Base-by-base conservation (phyloP, 164 flowering plant species). In the Brasenia schreberi region DNA sequence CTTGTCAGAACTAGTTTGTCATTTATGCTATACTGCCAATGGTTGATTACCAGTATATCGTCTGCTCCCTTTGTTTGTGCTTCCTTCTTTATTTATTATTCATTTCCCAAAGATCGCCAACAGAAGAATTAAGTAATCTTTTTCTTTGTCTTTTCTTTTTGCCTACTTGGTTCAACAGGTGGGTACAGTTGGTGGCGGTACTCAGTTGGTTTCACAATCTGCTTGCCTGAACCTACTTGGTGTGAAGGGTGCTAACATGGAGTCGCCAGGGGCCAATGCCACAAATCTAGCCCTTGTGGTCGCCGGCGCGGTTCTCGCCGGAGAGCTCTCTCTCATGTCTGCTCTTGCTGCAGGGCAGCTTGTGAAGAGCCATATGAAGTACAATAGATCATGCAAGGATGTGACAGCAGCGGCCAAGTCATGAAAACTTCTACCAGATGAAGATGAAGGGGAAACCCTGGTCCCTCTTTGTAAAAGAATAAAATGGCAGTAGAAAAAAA, bases 111-210 rank as follows among this genome's bases (percentile, higher is more conserved):
- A 42, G 12, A 27, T 43, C 65, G 19, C 43, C n/a, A 4, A 18
- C 42, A n/a, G 19, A 7, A 4, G 44, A 19, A 65, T 23, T 18
- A 23, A 23, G 43, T 64, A 52, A 12, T 52, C 18, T 33, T 7
- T 42, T 64, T 18, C 66, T 12, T 53, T 18, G 5, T 0, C 11
- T 5, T 19, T 52, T 5, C 10, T 19, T 12, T 14, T 1, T 16
- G 12, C 12, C 12, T 14, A 16, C 45, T 5, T 45, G 7, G 3
- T 71, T 19, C 68, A 42, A 19, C 75, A 86, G 96, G 96, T 89
- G 69, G 96, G 96, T 6, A 89, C 96, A 16, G 85, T 89, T 12
- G 93, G 93, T 17, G 96, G 96, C 23, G 96, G 96, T 12, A 87
- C 91, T 59, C 89, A 85, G 66, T 83, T 90, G n/a, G 89, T 89